A percentile compares a stretch with the other conserved stretches of the same genome.
These are phyloP conservation scores for Trametopsis cervina DNA, from an alignment of 768 basidiomycete species.

Conservation along the genomic window DNA sequence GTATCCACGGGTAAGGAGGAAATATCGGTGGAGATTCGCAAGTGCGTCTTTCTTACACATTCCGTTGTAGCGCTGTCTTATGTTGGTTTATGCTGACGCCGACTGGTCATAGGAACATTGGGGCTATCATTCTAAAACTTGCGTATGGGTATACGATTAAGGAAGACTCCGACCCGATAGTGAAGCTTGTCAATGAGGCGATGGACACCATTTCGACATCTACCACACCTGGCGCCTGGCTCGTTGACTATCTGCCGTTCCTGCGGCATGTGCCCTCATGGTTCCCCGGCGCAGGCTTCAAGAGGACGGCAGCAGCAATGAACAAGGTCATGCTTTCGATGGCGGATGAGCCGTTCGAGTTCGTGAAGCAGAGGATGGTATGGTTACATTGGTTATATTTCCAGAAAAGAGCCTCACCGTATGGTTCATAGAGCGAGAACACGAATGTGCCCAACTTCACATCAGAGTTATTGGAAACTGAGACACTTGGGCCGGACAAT, in stretches of 20 bases:
- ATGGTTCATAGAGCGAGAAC: conserved; percentile 42
- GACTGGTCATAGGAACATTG: conserved; percentile 16
- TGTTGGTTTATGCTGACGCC: not conserved
- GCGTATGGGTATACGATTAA: conserved; percentile 11
- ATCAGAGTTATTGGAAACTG: conserved; percentile 47
- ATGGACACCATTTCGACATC: conserved; percentile 12
- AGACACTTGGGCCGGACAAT: conserved; percentile 42
- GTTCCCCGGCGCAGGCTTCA: conserved; percentile 21
- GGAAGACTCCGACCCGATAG: conserved; percentile 25
- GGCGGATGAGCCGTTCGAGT: conserved; percentile 25
- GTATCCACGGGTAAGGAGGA: conserved; percentile 21
- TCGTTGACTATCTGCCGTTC: conserved; percentile 17
- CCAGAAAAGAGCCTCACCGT: not conserved
- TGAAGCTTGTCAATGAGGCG: conserved; percentile 24
- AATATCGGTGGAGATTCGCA: conserved; percentile 22
- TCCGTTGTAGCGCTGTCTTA: too few species aligned
- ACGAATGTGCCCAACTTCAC: conserved; percentile 51
- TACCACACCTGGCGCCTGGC: conserved; percentile 19
- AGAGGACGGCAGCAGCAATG: conserved; percentile 5
- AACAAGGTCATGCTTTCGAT: not conserved
- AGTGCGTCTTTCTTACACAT: conserved; percentile 19
- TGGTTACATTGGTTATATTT: not conserved
- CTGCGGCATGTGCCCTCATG: conserved; percentile 17
- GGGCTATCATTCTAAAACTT: conserved; percentile 17
- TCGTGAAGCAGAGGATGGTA: conserved; percentile 28